phyloP scores from a whole-genome alignment of 177 flowering plant species.

The Vitis hybrid region DNA sequence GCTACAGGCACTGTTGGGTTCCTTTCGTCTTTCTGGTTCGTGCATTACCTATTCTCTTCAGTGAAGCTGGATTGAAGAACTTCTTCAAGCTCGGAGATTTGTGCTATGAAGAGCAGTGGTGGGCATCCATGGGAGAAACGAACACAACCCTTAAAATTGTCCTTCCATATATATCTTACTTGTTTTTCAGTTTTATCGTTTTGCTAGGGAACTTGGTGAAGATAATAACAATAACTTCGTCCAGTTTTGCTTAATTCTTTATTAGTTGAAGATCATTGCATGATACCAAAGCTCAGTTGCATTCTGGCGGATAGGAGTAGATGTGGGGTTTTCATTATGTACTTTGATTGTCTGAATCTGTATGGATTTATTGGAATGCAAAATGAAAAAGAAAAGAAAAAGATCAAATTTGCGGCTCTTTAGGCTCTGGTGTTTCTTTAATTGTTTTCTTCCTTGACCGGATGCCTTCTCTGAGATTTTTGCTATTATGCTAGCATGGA shows the following conservation, averaged over 20 bases:
- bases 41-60: conserved; percentile 73
- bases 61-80: conserved; percentile 66
- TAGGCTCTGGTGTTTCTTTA: background rate
- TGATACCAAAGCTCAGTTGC: conserved; percentile 8
- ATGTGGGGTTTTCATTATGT: conserved; percentile 1
- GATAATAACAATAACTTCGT: conserved; percentile 19
- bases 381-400: background rate
- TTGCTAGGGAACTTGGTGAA: conserved; percentile 20
- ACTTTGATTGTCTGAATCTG: background rate
- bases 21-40: conserved; percentile 80
- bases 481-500: no score
- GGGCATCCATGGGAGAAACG: background rate
- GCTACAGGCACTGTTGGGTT: conserved; percentile 74
- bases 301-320: conserved; percentile 3
- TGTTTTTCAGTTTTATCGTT: background rate
- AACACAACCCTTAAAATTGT: background rate
- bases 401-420: background rate
- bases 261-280: conserved; percentile 9
- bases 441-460: background rate
- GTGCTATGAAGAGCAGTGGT: conserved; percentile 10
- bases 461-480: background rate
- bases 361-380: background rate
- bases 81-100: background rate
- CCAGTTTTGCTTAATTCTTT: conserved; percentile 27
- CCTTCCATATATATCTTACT: conserved; percentile 5